Percentiles rank a stretch among this genome's conserved stretches.
These are phyloP conservation scores for Colletotrichum sp. DNA, from an alignment of 2,329 filamentous ascomycete genomes.

Conservation along the genomic window DNA sequence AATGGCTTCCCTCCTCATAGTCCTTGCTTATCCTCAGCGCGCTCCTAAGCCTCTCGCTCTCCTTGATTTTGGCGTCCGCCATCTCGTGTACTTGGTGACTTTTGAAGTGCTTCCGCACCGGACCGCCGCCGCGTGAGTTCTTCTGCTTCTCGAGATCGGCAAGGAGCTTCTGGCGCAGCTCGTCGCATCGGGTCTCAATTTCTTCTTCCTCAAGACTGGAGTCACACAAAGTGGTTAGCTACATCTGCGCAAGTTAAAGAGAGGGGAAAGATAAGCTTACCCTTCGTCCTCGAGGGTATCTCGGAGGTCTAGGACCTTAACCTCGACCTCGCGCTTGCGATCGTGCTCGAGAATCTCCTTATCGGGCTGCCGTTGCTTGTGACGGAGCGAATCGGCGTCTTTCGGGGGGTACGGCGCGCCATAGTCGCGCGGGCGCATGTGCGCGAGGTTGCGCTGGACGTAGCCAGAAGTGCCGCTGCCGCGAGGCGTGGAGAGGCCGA, in stretches of 20 bases:
- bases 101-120: conserved; percentile 71
- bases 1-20: conserved; percentile 86
- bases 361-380: conserved; percentile 85
- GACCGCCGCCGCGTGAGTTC: conserved; percentile 30
- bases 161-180: conserved; percentile 44
- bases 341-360: conserved; percentile 94
- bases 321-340: conserved; percentile 86
- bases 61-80: conserved; percentile 93
- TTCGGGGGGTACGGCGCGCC: conserved; percentile 76
- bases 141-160: conserved; percentile 44
- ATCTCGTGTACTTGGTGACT: conserved; percentile 95
- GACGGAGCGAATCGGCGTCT: conserved; percentile 71
- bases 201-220: conserved; percentile 82
- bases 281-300: conserved; percentile 92
- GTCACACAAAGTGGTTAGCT: background rate
- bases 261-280: conserved; percentile 47
- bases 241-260: background rate
- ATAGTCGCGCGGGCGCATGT: conserved; percentile 84
- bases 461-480: conserved; percentile 97
- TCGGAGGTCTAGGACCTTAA: conserved; percentile 89
- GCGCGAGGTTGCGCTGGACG: conserved; percentile 93
- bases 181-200: conserved; percentile 71
- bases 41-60: conserved; percentile 86
- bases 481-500: conserved; percentile 91
- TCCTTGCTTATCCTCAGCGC: conserved; percentile 87